phyloP scores from a whole-genome alignment of 2,329 filamentous ascomycete genomes.

The Setomelanomma holmii region DNA sequence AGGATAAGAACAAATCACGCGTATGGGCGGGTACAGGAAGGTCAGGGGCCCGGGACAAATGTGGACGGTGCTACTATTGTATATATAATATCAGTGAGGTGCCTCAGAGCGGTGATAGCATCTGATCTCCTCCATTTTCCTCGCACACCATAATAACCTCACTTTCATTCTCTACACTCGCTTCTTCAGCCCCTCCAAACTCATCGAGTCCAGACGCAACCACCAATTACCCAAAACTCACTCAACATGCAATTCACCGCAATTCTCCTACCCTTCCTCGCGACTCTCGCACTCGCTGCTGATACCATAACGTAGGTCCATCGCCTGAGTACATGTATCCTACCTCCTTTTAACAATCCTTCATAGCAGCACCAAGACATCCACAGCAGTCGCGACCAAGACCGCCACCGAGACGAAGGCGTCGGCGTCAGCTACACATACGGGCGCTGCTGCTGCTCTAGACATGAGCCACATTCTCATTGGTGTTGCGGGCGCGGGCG shows the following conservation, averaged over 20 bases:
- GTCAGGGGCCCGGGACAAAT: not conserved
- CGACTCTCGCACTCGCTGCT: not conserved
- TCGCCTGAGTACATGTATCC: too few species aligned
- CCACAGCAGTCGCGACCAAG: too few species aligned
- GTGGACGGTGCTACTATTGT: too few species aligned
- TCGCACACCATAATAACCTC: too few species aligned
- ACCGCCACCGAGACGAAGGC: not conserved
- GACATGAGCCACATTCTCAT: not conserved
- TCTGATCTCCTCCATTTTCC: too few species aligned
- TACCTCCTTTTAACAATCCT: not conserved
- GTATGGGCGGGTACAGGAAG: not conserved
- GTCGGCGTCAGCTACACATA: not conserved
- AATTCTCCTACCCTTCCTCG: not conserved
- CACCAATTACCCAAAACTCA: not conserved
- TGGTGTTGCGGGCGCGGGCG: not conserved
- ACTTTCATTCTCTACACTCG: too few species aligned
- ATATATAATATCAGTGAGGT: too few species aligned
- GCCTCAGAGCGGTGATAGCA: too few species aligned
- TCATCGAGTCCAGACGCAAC: not conserved
- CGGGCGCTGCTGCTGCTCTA: not conserved
- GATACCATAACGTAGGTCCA: not conserved
- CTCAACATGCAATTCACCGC: not conserved
- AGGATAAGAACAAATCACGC: not conserved
- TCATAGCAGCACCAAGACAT: not conserved
- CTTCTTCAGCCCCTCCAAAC: not conserved